Base-by-base conservation (phyloP, 2,329 filamentous ascomycete genomes). In the Dryadomyces quercivorus region DNA sequence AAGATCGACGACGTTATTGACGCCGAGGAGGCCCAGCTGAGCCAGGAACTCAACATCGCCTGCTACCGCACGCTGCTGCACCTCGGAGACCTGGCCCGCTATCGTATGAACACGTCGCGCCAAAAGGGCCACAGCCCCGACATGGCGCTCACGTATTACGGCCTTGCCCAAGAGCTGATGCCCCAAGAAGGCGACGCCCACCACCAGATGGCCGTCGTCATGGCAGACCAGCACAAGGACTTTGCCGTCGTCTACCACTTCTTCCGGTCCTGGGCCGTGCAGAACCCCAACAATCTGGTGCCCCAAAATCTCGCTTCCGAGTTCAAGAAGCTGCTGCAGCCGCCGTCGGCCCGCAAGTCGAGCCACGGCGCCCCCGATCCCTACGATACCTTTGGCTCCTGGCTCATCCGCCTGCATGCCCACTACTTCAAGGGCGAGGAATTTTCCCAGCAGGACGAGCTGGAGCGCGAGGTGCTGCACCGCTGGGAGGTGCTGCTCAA, bases 201-300 rank as follows among this genome's bases (percentile, higher is more conserved):
- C 64, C 92, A 98, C 63, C 93, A 97, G 67, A 82, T 93, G 66
- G 91, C 88, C 40, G 87, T 97, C 40, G 85, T 97, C 56, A 78
- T 88, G 50, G 84, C 86, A 53, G 82, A 91, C 62, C 80, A 78
- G 56, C 85, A 92, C 61, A 86, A 94, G 12, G 59, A 61, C 65
- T 78, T 97, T 51, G 82, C 89, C 58, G 84, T 89, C 10, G 85
- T 94, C 34, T 97, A 96, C 68, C 84, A 95, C 67, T 81, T 97
- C 44, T 93, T 95, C 65, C 84, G 91, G 59, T 85, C 91, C 16
- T 77, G 93, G 61, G 83, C 84, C 9, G 84, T 88, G 36, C 76
- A 82, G 52, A 75, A 84, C 44, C 88, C 90, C 55, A 72, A 75
- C 18, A 97, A 97, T 63, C 75, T 98, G 50, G 84, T 88, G 62